Evolutionary conservation across 225 moss, liverwort and hornwort species (phyloP).

Genomic region (Ulota crispa): DNA sequence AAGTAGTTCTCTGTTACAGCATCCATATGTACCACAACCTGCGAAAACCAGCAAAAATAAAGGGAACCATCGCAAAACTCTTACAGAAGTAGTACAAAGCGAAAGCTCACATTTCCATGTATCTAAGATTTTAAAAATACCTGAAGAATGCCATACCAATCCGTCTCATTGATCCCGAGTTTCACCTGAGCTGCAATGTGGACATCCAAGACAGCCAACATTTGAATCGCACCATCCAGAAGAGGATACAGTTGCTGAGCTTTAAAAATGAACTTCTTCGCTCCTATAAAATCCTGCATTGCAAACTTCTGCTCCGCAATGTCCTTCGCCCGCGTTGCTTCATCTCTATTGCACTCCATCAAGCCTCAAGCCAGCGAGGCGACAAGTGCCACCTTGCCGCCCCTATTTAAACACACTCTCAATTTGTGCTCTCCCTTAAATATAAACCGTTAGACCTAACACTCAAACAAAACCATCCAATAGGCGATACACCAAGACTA

Average conservation of each 20-base stretch:
- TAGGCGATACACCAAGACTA: not conserved
- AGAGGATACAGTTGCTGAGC: slow-evolving; percentile 75
- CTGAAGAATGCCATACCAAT: slow-evolving; percentile 93
- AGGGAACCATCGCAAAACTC: not conserved
- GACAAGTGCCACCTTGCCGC: slow-evolving; percentile 49
- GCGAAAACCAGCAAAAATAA: not conserved
- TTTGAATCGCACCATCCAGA: slow-evolving; percentile 72
- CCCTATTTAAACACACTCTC: slow-evolving; percentile 30
- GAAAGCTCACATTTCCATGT: not conserved
- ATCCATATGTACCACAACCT: not conserved
- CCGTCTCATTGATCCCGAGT: slow-evolving; percentile 66
- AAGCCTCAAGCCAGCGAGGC: slow-evolving; percentile 34
- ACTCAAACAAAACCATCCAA: not conserved
- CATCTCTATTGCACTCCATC: slow-evolving; percentile 99
- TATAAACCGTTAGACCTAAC: not conserved
- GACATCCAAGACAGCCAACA: slow-evolving; percentile 82
- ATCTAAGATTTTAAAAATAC: slow-evolving; percentile 12
- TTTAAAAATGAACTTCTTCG: slow-evolving; percentile 81
- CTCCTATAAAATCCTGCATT: slow-evolving; percentile 74
- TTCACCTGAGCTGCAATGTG: slow-evolving; percentile 77
- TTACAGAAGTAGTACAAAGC: not conserved
- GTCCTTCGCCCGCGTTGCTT: slow-evolving; percentile 81
- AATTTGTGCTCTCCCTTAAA: not conserved
- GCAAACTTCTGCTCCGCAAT: slow-evolving; percentile 73
- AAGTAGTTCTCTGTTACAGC: not conserved